These are phyloP conservation scores for Alternaria sp. DNA, from an alignment of 2,329 filamentous ascomycete species.

Conservation along the genomic window DNA sequence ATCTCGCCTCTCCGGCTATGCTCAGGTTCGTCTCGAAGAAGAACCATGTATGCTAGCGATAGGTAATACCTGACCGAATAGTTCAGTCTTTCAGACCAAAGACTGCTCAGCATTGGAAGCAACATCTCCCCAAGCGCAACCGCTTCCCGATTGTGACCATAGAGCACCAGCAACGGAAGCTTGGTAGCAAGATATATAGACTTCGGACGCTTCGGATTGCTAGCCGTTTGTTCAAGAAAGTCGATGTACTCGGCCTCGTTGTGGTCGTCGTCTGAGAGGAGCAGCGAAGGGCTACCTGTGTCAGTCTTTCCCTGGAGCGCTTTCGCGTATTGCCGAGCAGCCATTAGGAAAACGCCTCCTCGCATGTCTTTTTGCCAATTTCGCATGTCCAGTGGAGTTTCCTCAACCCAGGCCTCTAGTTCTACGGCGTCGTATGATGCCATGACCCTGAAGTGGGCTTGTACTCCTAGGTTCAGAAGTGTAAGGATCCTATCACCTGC, in stretches of 20 bases:
- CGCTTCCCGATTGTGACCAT: slow-evolving; percentile 55
- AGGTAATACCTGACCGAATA: slow-evolving; percentile 57
- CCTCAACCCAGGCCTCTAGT: slow-evolving; percentile 74
- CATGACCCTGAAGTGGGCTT: slow-evolving; percentile 73
- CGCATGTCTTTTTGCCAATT: slow-evolving; percentile 76
- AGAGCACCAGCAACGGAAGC: slow-evolving; percentile 54
- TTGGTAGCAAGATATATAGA: slow-evolving; percentile 71
- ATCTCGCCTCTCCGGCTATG: slow-evolving; percentile 57
- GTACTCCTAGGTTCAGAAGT: slow-evolving; percentile 75
- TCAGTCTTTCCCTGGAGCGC: slow-evolving; percentile 79
- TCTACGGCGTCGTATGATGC: slow-evolving; percentile 74
- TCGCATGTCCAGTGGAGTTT: slow-evolving; percentile 76
- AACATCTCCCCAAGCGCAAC: slow-evolving; percentile 54
- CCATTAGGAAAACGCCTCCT: slow-evolving; percentile 74
- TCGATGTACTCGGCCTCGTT: slow-evolving; percentile 65
- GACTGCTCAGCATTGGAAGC: slow-evolving; percentile 51
- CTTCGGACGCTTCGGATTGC: slow-evolving; percentile 70
- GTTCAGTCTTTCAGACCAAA: slow-evolving; percentile 56
- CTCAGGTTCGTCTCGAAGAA: slow-evolving; percentile 50
- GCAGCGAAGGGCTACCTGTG: slow-evolving; percentile 58
- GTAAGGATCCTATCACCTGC: slow-evolving; percentile 77
- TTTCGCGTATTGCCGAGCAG: slow-evolving; percentile 71
- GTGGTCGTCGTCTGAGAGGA: slow-evolving; percentile 76
- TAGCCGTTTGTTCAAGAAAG: slow-evolving; percentile 57
- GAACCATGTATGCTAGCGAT: slow-evolving; percentile 53